A percentile compares a stretch with the other conserved stretches of the same genome.
phyloP scores from a whole-genome alignment of 306 rosid species.

The Corylus americana region DNA sequence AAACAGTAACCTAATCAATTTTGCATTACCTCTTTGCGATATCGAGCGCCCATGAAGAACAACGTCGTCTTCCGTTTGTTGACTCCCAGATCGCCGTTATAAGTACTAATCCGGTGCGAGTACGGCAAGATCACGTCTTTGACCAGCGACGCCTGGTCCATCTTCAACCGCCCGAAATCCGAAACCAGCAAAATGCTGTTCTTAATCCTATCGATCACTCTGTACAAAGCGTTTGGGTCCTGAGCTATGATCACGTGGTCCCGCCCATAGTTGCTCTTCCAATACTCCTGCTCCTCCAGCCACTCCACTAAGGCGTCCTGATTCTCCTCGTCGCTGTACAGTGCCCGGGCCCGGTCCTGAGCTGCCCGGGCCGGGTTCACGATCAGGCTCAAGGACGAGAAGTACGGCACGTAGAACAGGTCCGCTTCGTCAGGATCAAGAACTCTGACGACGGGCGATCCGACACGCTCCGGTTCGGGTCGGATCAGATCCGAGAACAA shows the following conservation, averaged over 20 bases:
- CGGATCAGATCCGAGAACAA: conserved; percentile 60
- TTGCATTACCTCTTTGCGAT: conserved; percentile 78
- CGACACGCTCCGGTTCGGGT: conserved; percentile 50
- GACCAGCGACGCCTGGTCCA: conserved; percentile 82
- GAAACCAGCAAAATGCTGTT: conserved; percentile 68
- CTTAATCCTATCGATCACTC: conserved; percentile 61
- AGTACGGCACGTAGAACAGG: conserved; percentile 76
- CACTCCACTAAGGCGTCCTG: conserved; percentile 81
- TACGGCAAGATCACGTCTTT: conserved; percentile 89
- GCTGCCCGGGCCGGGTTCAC: conserved; percentile 60
- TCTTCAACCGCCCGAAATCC: conserved; percentile 78
- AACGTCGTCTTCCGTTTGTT: conserved; percentile 61
- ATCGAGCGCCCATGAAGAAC: conserved; percentile 95
- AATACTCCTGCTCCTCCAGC: conserved; percentile 77
- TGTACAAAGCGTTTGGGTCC: conserved; percentile 84
- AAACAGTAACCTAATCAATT: neutral
- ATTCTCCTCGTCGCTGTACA: conserved; percentile 78
- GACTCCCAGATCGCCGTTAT: conserved; percentile 50
- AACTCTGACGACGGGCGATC: conserved; percentile 56
- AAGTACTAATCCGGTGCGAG: conserved; percentile 69
- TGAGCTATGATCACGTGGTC: conserved; percentile 91
- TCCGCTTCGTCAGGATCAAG: conserved; percentile 90
- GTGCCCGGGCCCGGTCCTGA: conserved; percentile 30
- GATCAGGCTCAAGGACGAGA: conserved; percentile 74
- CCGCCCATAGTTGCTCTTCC: conserved; percentile 74